Conservation (phyloP, 1,284 basidiomycete species). For the Puccinia horiana region DNA sequence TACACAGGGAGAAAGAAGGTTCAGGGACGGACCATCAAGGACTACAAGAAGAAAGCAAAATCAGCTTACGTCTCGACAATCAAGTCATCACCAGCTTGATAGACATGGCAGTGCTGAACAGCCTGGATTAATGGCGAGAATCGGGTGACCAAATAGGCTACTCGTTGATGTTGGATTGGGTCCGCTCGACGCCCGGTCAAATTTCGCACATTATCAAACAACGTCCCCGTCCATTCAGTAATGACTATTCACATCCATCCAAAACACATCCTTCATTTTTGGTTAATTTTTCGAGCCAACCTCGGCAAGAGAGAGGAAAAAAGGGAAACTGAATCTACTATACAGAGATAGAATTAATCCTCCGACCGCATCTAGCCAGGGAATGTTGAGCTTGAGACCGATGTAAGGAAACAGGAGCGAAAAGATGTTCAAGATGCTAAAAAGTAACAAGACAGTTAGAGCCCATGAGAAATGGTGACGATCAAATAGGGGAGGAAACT, state of each 20-base stretch:
- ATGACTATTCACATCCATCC: conserved; percentile 57
- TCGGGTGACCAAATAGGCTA: conserved; percentile 62
- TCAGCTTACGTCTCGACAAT: conserved; percentile 59
- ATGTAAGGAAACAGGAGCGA: conserved; percentile 64
- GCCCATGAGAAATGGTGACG: no score
- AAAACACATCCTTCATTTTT: background rate
- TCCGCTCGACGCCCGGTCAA: conserved; percentile 55
- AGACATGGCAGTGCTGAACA: conserved; percentile 55
- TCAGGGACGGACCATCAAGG: background rate
- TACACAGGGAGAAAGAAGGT: conserved; percentile 5
- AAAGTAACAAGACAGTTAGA: background rate
- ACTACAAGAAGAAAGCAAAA: background rate
- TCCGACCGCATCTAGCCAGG: conserved; percentile 61
- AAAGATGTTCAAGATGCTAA: conserved; percentile 63
- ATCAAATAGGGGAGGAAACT: background rate
- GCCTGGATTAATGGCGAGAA: conserved; percentile 56
- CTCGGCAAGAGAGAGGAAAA: background rate
- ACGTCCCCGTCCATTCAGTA: conserved; percentile 59
- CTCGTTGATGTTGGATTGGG: conserved; percentile 56
- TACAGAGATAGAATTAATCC: conserved; percentile 62
- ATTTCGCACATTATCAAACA: conserved; percentile 61
- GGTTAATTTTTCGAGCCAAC: background rate
- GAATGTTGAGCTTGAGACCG: conserved; percentile 53
- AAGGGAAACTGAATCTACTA: conserved; percentile 48
- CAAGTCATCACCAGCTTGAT: conserved; percentile 58